These are phyloP conservation scores for Colletotrichum horii DNA, from an alignment of 2,329 filamentous ascomycete genomes.

Conservation along the genomic window DNA sequence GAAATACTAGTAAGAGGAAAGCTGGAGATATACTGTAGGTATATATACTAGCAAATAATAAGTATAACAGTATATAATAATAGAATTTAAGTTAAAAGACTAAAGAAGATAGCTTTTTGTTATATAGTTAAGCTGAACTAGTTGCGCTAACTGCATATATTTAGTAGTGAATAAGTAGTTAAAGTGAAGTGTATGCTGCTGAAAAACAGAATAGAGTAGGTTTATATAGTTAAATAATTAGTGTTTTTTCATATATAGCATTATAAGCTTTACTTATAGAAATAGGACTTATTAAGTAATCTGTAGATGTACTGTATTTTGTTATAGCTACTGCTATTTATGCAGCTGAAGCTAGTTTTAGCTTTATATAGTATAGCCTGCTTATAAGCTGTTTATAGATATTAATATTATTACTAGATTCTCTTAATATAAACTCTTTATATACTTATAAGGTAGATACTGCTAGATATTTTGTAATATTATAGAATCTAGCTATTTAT, in stretches of 20 bases:
- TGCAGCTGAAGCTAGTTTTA: neutral
- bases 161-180: neutral
- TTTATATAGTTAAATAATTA: neutral
- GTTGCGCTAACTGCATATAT: neutral
- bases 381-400: neutral
- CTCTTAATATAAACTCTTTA: neutral
- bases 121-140: neutral
- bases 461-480: neutral
- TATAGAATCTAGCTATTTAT: neutral
- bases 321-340: neutral
- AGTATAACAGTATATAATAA: conserved; percentile 4
- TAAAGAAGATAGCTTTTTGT: neutral
- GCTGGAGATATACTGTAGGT: conserved; percentile 43
- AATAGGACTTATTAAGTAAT: neutral
- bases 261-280: neutral
- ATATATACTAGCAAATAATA: conserved; percentile 32
- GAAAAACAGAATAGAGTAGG: neutral
- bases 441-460: neutral
- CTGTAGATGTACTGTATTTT: neutral
- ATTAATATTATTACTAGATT: neutral
- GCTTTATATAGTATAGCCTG: neutral
- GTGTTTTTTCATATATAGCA: neutral
- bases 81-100: neutral
- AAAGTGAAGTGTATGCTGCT: neutral
- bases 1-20: conserved; percentile 42